These are phyloP conservation scores for Cynara cardunculus DNA, from an alignment of 129 eudicot species.

Conservation along the genomic window DNA sequence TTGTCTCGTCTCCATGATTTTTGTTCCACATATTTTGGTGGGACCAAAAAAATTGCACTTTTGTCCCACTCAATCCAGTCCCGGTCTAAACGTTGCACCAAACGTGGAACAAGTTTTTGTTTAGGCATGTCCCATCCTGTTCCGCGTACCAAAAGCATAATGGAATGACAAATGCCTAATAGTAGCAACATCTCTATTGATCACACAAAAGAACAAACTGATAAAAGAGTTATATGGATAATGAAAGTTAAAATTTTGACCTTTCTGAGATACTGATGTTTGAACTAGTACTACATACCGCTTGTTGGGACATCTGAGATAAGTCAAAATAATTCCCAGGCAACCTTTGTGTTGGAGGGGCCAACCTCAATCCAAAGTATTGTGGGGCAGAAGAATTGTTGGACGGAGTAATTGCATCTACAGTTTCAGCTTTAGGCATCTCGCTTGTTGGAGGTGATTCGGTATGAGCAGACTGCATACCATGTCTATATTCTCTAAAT, in stretches of 20 bases:
- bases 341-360: constrained; percentile 36
- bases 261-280: not conserved
- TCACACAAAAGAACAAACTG: not conserved
- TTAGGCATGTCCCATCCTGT: too few relatives aligned
- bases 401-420: constrained; percentile 35
- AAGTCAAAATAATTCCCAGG: constrained; percentile 33
- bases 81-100: too few relatives aligned
- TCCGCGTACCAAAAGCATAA: not conserved
- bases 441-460: constrained; percentile 32
- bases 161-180: not conserved
- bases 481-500: constrained; percentile 35
- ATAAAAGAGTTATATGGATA: not conserved
- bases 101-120: too few relatives aligned
- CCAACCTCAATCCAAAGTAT: constrained; percentile 45
- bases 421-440: constrained; percentile 35
- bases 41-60: not conserved
- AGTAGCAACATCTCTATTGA: not conserved
- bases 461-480: constrained; percentile 27
- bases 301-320: constrained; percentile 35
- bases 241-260: not conserved
- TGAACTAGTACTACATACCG: constrained; percentile 33
- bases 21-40: not conserved
- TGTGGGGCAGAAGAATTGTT: constrained; percentile 31
- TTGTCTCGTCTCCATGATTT: not conserved
- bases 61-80: not conserved